Percentiles rank a stretch among this genome's conserved stretches.
Conservation (phyloP, 1,139 yeast genomes). For the Suhomyces terraborum region DNA sequence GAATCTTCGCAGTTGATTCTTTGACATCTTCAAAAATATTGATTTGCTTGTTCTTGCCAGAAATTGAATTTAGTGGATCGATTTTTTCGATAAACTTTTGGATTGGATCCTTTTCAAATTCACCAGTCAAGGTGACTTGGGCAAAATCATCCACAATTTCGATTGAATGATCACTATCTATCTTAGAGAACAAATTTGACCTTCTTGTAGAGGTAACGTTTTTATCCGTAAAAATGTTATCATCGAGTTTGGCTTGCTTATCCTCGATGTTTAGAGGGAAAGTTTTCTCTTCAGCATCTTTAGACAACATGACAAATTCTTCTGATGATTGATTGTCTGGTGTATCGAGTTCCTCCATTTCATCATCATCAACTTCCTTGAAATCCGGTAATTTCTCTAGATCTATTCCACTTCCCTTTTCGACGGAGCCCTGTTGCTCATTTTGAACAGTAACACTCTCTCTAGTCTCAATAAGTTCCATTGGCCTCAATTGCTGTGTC, state of each 20-base stretch:
- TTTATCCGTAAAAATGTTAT: constrained; percentile 17
- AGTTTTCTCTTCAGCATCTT: background rate
- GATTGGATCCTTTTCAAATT: constrained; percentile 23
- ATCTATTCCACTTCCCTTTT: constrained; percentile 11
- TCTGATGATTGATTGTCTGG: background rate
- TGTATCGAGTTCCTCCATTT: constrained; percentile 3
- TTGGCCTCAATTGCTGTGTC: constrained; percentile 1
- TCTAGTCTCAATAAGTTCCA: too few relatives aligned
- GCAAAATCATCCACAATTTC: constrained; percentile 43
- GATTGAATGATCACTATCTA: constrained; percentile 21
- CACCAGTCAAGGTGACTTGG: constrained; percentile 36
- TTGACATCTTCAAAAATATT: constrained; percentile 40
- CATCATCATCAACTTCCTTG: constrained; percentile 10
- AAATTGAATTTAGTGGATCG: constrained; percentile 43
- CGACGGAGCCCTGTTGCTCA: background rate
- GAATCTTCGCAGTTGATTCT: constrained; percentile 40
- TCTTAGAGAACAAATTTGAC: constrained; percentile 25
- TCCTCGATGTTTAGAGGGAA: background rate
- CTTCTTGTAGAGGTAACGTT: constrained; percentile 2
- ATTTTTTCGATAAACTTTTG: constrained; percentile 42
- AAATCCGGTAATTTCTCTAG: constrained; percentile 11
- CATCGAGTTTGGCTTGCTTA: background rate
- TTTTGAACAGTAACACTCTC: too few relatives aligned
- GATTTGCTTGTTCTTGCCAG: constrained; percentile 39
- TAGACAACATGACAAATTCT: background rate